Percentiles rank a stretch among this genome's conserved stretches.
Conservation (phyloP, 495 filamentous ascomycete species). For the Neurospora pannonica region DNA sequence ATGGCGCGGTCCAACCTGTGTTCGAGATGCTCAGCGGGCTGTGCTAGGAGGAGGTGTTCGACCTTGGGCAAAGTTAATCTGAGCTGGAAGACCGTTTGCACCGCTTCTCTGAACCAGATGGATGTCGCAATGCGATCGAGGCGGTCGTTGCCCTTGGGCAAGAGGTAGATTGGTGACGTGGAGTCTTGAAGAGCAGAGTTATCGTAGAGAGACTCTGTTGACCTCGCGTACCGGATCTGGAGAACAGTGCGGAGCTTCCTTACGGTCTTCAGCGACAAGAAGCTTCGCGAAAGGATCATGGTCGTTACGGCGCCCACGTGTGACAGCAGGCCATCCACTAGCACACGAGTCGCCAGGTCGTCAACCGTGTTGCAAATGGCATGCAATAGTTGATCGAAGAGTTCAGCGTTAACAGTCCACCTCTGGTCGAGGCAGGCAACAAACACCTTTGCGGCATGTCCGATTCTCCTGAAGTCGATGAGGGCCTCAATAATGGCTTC, state of each 20-base stretch:
- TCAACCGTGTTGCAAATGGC: conserved; percentile 21
- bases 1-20: neutral
- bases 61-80: neutral
- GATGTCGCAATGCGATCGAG: conserved; percentile 6
- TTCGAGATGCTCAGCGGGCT: neutral
- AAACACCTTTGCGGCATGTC: conserved; percentile 25
- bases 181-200: neutral
- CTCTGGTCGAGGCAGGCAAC: conserved; percentile 22
- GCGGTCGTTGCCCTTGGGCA: neutral
- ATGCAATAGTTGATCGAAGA: conserved; percentile 25
- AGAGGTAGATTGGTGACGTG: neutral
- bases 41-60: neutral
- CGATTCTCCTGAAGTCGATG: conserved; percentile 25
- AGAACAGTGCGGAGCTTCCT: conserved; percentile 8
- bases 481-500: conserved; percentile 30
- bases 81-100: neutral
- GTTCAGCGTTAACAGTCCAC: conserved; percentile 10
- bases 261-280: neutral
- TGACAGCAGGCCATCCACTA: conserved; percentile 19
- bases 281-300: conserved; percentile 6
- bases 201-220: neutral
- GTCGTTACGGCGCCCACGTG: conserved; percentile 12
- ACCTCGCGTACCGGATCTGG: conserved; percentile 1
- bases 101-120: conserved; percentile 10
- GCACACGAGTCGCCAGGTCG: conserved; percentile 13